Percentiles rank a stretch among this genome's conserved stretches.
phyloP scores from a whole-genome alignment of 1,284 basidiomycete genomes.

The Cryptococcus jaspeensis region DNA sequence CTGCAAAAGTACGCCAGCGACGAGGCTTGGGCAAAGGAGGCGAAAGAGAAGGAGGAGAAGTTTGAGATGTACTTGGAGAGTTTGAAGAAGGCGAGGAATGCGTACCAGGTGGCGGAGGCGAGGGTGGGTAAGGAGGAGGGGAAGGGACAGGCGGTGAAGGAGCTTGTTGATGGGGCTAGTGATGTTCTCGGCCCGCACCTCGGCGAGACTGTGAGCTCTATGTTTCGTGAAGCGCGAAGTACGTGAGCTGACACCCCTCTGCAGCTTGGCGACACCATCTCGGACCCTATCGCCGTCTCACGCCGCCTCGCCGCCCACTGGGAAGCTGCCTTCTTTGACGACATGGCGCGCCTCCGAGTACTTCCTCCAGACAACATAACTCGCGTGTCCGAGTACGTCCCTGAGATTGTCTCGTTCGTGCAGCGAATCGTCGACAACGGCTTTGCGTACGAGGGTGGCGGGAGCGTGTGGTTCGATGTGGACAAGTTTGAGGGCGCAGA shows the following conservation, averaged over 20 bases:
- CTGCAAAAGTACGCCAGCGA: slow-evolving; percentile 56
- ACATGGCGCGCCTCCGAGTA: slow-evolving; percentile 86
- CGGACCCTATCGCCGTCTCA: slow-evolving; percentile 77
- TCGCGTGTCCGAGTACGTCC: slow-evolving; percentile 94
- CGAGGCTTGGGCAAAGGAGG: slow-evolving; percentile 63
- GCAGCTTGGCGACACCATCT: slow-evolving; percentile 75
- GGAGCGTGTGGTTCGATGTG: slow-evolving; percentile 95
- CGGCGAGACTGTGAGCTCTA: slow-evolving; percentile 65
- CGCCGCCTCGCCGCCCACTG: slow-evolving; percentile 81
- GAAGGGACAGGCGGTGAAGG: slow-evolving; percentile 56
- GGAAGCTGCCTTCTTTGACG: slow-evolving; percentile 87
- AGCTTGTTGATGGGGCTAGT: slow-evolving; percentile 68
- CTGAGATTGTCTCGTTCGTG: slow-evolving; percentile 89
- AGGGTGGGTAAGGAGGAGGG: slow-evolving; percentile 50
- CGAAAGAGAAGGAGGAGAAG: slow-evolving; percentile 77
- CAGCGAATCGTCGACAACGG: slow-evolving; percentile 83
- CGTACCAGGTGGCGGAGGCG: slow-evolving; percentile 38
- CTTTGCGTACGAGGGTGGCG: slow-evolving; percentile 83
- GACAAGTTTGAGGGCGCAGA: slow-evolving; percentile 73
- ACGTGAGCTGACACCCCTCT: neutral
- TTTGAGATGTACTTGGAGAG: slow-evolving; percentile 81
- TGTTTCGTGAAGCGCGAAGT: neutral
- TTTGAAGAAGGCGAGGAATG: slow-evolving; percentile 58
- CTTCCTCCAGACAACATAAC: slow-evolving; percentile 87
- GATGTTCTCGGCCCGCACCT: slow-evolving; percentile 73